Evolutionary conservation across 495 filamentous ascomycete genomes (phyloP), one percentile per base, ranked within the genome.

Genomic region (Xylaria cubensis): DNA sequence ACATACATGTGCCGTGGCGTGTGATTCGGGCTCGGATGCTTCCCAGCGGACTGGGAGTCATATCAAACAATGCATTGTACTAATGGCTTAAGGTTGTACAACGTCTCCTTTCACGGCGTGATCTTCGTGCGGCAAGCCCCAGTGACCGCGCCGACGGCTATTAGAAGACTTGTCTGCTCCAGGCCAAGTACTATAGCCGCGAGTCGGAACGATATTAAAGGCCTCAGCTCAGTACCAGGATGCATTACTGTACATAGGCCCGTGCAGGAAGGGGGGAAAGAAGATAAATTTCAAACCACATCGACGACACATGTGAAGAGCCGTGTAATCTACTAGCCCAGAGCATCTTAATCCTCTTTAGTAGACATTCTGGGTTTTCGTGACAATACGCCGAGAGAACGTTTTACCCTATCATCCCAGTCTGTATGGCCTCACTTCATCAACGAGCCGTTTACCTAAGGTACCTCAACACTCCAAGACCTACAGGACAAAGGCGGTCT

Each of bases 21-120:
- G 34, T 66, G 70, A 66, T 72, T 61, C 63, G 48, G 70, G 50
- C 19, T 53, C 24, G 63, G 55, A 63, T 64, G 48, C 63, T 56
- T 72, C 63, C 63, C 70, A 61, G 48, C 26, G 70, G 63, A 44
- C 70, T 72, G 70, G 70, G 63, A 48, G 62, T 65, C 70, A 44
- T 71, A 48, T 64, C 48, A 9, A 71, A 46, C 48, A 44, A 41
- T 51, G 59, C 46, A 61, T 48, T 29, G 62, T 50, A 39, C 51
- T 72, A 64, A 67, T 48, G 62, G 62, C 32, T 67, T 21, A 67
- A 46, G 64, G 64, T 53, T 51, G 48, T 58, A 68, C 19, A 42
- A 24, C 65, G 29, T 68, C 65, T 29, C 39, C 26, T 19, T 56
- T 26, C 21, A n/a, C 36, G 4, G 65, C 32, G 64, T 39, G 44